Conservation (phyloP, 306 rosid species). For the Erythrophleum fordii region DNA sequence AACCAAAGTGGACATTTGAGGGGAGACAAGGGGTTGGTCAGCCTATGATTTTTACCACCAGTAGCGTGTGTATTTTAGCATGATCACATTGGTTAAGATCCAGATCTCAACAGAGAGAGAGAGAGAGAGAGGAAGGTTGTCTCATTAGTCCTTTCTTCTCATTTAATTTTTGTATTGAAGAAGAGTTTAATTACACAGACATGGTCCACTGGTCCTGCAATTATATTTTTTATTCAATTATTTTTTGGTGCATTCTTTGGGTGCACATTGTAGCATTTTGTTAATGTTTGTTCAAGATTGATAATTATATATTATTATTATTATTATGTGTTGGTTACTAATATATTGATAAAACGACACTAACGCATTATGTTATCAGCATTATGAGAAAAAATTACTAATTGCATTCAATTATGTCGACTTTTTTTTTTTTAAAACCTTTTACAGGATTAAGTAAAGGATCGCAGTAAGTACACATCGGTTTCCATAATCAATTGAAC, state of each 20-base stretch:
- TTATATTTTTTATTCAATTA: constrained; percentile 17
- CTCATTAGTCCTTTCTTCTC: constrained; percentile 20
- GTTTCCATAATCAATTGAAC: not conserved
- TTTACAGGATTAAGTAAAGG: constrained; percentile 26
- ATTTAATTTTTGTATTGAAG: constrained; percentile 16
- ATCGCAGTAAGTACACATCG: constrained; percentile 27
- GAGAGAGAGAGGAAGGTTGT: constrained; percentile 22
- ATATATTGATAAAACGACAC: too few relatives aligned
- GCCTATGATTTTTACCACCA: constrained; percentile 41
- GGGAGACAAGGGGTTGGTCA: constrained; percentile 52
- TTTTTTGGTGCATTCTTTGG: constrained; percentile 12
- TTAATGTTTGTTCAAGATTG: not conserved
- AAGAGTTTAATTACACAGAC: constrained; percentile 36
- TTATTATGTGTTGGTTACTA: too few relatives aligned
- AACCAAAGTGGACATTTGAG: constrained; percentile 11
- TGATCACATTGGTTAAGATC: constrained; percentile 37
- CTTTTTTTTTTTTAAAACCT: not conserved
- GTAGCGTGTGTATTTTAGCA: constrained; percentile 32
- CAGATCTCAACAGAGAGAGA: constrained; percentile 35
- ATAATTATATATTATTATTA: not conserved
- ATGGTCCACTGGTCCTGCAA: constrained; percentile 21
- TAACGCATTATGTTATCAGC: not conserved
- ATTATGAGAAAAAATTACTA: not conserved
- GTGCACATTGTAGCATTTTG: too few relatives aligned
- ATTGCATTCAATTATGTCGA: not conserved